phyloP scores from a whole-genome alignment of 2,329 filamentous ascomycete genomes.

The Scytalidium lignicola region DNA sequence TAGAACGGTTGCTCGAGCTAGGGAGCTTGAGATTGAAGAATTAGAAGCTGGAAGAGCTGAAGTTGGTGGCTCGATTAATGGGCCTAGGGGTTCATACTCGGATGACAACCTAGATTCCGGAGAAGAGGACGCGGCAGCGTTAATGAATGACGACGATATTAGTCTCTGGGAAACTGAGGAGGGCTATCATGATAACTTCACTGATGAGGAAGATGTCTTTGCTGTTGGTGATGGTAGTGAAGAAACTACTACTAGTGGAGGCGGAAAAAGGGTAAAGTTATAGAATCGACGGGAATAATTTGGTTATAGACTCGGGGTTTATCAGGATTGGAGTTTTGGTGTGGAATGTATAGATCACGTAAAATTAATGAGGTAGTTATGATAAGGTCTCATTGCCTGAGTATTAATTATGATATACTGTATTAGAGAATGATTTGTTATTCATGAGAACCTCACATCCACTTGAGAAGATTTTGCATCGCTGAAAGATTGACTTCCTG shows the following conservation, averaged over 20 bases:
- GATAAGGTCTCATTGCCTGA: background rate
- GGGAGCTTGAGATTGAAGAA: conserved; percentile 42
- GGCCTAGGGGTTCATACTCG: conserved; percentile 14
- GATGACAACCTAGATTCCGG: conserved; percentile 11
- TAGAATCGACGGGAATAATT: background rate
- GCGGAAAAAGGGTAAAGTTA: background rate
- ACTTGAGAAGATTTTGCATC: background rate
- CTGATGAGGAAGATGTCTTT: conserved; percentile 24
- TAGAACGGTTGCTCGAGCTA: conserved; percentile 58
- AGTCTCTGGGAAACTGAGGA: conserved; percentile 26
- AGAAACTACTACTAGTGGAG: background rate
- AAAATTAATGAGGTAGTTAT: background rate
- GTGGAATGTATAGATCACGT: background rate
- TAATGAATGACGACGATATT: conserved; percentile 29
- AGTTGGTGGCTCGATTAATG: conserved; percentile 2
- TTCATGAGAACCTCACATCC: background rate
- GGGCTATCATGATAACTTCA: conserved; percentile 16
- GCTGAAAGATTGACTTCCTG: background rate
- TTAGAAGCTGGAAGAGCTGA: conserved; percentile 17
- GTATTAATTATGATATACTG: background rate
- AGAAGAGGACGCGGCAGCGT: conserved; percentile 16
- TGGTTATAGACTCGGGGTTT: background rate
- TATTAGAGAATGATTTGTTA: background rate
- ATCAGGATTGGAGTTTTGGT: background rate
- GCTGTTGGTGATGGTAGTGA: conserved; percentile 15